These are phyloP conservation scores for Pharus latifolius DNA, from an alignment of 176 grass and related monocot genomes.

Conservation along the genomic window DNA sequence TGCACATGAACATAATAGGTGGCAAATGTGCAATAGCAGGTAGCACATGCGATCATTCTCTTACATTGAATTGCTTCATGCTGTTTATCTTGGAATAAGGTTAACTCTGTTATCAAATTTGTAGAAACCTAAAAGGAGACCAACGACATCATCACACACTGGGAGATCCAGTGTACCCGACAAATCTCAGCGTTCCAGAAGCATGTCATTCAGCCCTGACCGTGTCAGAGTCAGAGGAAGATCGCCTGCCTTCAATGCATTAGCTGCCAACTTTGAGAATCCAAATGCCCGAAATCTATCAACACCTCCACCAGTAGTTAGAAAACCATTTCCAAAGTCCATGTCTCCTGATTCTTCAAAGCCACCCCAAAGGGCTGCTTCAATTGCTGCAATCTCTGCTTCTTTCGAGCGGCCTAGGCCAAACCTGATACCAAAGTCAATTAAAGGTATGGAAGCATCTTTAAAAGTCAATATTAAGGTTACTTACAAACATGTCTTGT, in stretches of 20 bases:
- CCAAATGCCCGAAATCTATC: conserved; percentile 83
- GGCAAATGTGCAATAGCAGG: not conserved
- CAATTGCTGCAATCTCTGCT: conserved; percentile 59
- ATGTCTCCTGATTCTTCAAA: conserved; percentile 52
- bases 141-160: conserved; percentile 52
- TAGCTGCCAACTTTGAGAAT: conserved; percentile 95
- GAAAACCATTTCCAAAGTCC: conserved; percentile 55
- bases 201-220: conserved; percentile 97
- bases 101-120: conserved; percentile 24
- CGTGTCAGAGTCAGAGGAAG: conserved; percentile 89
- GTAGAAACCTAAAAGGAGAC: conserved; percentile 88
- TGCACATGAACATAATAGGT: not conserved
- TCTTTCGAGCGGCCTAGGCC: conserved; percentile 80
- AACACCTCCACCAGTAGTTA: conserved; percentile 71
- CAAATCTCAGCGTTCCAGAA: conserved; percentile 89
- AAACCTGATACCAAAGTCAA: conserved; percentile 85
- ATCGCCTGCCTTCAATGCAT: conserved; percentile 90
- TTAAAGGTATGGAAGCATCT: conserved; percentile 66
- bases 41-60: not conserved
- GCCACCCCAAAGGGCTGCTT: conserved; percentile 37
- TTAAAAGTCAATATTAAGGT: not conserved
- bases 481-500: not conserved
- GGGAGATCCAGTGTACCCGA: conserved; percentile 80
- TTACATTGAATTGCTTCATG: not conserved
- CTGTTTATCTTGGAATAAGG: not conserved